Percentiles rank a stretch among this genome's conserved stretches.
Evolutionary conservation across 345 rosid species (phyloP).

Genomic region (Gossypium thurberi): DNA sequence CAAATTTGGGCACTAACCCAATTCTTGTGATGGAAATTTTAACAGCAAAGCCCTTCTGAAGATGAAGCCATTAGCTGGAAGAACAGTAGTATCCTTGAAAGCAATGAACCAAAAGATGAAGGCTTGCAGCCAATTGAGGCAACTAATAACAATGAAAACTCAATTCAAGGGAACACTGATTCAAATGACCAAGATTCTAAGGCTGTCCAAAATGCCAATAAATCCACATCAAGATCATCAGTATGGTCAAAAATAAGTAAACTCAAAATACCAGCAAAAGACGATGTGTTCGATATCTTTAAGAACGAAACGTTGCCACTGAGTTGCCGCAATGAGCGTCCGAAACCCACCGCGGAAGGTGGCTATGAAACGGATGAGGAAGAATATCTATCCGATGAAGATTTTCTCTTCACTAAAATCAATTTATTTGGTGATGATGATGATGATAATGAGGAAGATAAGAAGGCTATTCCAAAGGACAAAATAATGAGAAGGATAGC

Average conservation of each 20-base stretch:
- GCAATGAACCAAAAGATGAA: constrained; percentile 26
- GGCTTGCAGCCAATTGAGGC: constrained; percentile 17
- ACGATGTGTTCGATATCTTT: constrained; percentile 13
- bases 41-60: constrained; percentile 61
- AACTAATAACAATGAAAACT: constrained; percentile 15
- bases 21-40: neutral
- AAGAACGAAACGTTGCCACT: constrained; percentile 16
- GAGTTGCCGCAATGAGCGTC: constrained; percentile 10
- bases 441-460: constrained; percentile 29
- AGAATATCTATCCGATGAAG: constrained; percentile 64
- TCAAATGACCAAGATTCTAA: constrained; percentile 13
- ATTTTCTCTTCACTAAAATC: constrained; percentile 49
- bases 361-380: constrained; percentile 80
- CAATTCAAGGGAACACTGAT: constrained; percentile 12
- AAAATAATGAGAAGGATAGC: constrained; percentile 69
- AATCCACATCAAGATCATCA: constrained; percentile 24
- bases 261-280: constrained; percentile 32
- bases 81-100: constrained; percentile 18
- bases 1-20: neutral
- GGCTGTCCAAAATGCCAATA: constrained; percentile 18
- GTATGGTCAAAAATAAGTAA: constrained; percentile 30
- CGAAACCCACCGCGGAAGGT: constrained; percentile 35
- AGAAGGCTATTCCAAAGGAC: constrained; percentile 53
- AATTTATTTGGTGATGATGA: constrained; percentile 56
- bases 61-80: constrained; percentile 32